Conservation (phyloP, 2,329 filamentous ascomycete genomes). For the Neonectria neomacrospora region DNA sequence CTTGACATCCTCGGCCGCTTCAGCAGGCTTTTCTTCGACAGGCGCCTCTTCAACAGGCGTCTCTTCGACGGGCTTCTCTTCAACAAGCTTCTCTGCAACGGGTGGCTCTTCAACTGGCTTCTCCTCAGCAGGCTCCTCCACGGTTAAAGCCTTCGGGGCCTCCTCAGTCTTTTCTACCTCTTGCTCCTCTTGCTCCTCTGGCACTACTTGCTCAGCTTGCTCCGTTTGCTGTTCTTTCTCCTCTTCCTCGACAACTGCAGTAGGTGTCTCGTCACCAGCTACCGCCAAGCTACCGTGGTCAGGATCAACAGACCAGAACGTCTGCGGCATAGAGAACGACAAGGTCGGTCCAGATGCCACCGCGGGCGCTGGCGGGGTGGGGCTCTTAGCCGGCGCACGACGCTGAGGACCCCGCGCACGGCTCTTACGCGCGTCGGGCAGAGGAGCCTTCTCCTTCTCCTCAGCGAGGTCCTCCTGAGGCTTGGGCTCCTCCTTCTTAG, state of each 20-base stretch:
- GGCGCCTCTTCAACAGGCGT: constrained; percentile 7
- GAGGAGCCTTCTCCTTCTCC: constrained; percentile 78
- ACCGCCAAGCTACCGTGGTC: constrained; percentile 58
- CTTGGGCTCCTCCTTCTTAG: constrained; percentile 77
- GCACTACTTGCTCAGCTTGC: constrained; percentile 7
- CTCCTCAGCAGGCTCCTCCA: neutral
- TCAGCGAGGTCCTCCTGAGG: constrained; percentile 65
- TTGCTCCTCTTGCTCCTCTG: constrained; percentile 23
- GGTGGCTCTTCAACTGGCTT: neutral
- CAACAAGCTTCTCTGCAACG: neutral
- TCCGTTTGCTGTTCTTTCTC: constrained; percentile 14
- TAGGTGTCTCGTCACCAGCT: constrained; percentile 27
- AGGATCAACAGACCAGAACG: constrained; percentile 63
- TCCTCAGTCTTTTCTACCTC: constrained; percentile 14
- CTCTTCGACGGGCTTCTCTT: constrained; percentile 6
- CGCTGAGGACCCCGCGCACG: constrained; percentile 88
- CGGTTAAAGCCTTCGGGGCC: neutral
- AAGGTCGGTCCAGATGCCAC: constrained; percentile 51
- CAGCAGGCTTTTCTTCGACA: neutral
- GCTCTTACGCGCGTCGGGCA: constrained; percentile 89
- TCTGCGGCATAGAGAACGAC: constrained; percentile 59
- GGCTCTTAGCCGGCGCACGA: constrained; percentile 69
- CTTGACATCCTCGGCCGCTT: constrained; percentile 7
- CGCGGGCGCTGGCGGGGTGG: constrained; percentile 50
- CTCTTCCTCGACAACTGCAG: constrained; percentile 25